A percentile compares a stretch with the other conserved stretches of the same genome.
These are phyloP conservation scores for Microdochium trichocladiopsis DNA, from an alignment of 2,329 filamentous ascomycete species.

Conservation along the genomic window DNA sequence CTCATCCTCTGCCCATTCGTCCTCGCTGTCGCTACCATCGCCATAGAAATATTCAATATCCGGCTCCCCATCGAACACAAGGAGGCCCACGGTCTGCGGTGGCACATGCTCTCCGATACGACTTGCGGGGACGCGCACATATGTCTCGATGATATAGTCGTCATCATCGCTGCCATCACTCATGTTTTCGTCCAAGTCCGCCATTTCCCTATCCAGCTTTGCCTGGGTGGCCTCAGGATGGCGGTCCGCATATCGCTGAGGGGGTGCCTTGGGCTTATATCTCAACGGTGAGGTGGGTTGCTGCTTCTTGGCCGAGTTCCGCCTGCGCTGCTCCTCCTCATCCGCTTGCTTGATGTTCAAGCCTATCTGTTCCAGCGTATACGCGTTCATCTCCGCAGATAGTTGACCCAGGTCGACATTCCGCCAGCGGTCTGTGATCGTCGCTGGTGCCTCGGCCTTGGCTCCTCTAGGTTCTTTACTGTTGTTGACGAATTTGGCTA, in stretches of 20 bases:
- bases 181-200: constrained; percentile 22
- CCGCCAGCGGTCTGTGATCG: constrained; percentile 19
- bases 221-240: constrained; percentile 34
- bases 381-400: constrained; percentile 27
- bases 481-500: constrained; percentile 16
- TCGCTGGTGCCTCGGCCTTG: constrained; percentile 17
- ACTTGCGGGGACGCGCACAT: constrained; percentile 51
- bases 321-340: constrained; percentile 23
- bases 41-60: constrained; percentile 55
- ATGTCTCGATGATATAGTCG: constrained; percentile 59
- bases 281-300: constrained; percentile 20
- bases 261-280: constrained; percentile 49
- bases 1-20: constrained; percentile 48
- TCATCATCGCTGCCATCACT: constrained; percentile 38
- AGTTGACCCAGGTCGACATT: constrained; percentile 28
- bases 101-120: constrained; percentile 37
- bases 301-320: constrained; percentile 11
- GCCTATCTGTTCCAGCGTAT: constrained; percentile 51
- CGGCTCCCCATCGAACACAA: constrained; percentile 51
- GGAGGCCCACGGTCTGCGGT: constrained; percentile 44
- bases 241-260: constrained; percentile 47
- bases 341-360: constrained; percentile 42
- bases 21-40: constrained; percentile 55
- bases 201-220: constrained; percentile 15
- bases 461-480: constrained; percentile 6